Base-by-base conservation (phyloP, 208 protist species). In the Phytomonas sp. region DNA sequence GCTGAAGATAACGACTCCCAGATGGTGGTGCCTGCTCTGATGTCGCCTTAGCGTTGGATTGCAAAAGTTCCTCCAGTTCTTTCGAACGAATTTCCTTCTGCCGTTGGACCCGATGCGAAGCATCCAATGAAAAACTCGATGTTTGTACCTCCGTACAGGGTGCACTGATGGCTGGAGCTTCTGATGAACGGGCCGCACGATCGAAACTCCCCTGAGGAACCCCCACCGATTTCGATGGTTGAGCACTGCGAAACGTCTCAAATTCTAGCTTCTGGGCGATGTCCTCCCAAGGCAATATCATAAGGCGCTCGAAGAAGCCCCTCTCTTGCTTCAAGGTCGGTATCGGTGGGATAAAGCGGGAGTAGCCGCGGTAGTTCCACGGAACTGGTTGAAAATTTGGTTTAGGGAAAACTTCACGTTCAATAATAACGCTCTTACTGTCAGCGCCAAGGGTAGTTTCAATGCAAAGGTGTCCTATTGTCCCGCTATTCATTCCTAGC, bases 251-350 rank as follows among this genome's bases (percentile, higher is more conserved):
- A 49, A 92, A 75, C 65, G 84, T 88, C 64, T 89, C 74, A 11
- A 72, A 81, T 67, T 92, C 89, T 2, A 94, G 45, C 77, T 91
- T 90, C 29, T 84, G 65, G 0, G 81, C 84, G 45, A 91, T 77
- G 36, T 94, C 89, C 73, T 92, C 86, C 84, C 86, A 94, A 60
- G 89, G 86, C 23, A 84, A 72, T 42, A 81, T 86, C 86, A 92
- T 89, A 63, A 92, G 77, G 36, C 89, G 84, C 64, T 92, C 92
- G 74, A 94, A 87, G 75, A 94, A 90, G 61, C 80, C 79, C 8
- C 81, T 87, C 68, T 94, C 84, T 66, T 90, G 80, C 78, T 94
- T 94, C 69, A 88, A 72, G 45, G 86, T 88, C 33, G 80, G 83
- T 23, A 72, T 78, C 4, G 84, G 80, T 5, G 89, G 89, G 8